Evolutionary conservation across 208 protist genomes (phyloP).

Genomic region (Leishmania arabica): DNA sequence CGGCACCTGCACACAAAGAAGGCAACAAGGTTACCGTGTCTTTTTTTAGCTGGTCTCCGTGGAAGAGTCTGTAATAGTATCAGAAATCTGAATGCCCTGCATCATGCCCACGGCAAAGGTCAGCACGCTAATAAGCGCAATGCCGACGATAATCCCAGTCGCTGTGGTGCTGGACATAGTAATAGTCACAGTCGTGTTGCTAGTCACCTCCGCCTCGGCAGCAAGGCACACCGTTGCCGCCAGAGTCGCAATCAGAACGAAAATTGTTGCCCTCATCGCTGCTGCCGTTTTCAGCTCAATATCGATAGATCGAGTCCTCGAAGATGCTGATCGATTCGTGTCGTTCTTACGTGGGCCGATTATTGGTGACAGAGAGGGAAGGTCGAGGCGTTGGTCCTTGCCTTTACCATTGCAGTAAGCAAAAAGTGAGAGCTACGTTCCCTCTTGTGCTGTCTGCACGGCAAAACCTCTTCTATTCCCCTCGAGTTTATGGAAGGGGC

Average conservation of each 20-base stretch:
- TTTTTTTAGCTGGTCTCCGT: slow-evolving; percentile 16
- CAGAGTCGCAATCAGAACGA: slow-evolving; percentile 26
- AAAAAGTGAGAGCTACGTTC: background rate
- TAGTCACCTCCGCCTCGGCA: slow-evolving; percentile 10
- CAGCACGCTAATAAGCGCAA: slow-evolving; percentile 59
- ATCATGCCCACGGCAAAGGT: slow-evolving; percentile 75
- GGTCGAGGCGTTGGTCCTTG: background rate
- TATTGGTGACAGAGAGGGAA: background rate
- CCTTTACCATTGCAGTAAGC: background rate
- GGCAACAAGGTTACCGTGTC: background rate
- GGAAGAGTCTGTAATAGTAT: slow-evolving; percentile 36
- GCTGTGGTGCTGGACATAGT: slow-evolving; percentile 68
- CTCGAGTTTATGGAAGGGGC: background rate
- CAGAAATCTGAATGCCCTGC: slow-evolving; percentile 76
- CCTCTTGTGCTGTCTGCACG: background rate
- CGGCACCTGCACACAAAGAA: background rate
- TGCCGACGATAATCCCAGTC: slow-evolving; percentile 66
- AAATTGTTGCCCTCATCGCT: background rate
- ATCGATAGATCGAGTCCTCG: background rate
- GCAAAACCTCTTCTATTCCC: background rate
- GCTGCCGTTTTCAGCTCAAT: background rate
- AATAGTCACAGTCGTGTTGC: slow-evolving; percentile 41
- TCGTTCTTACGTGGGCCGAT: background rate
- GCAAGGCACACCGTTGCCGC: slow-evolving; percentile 10
- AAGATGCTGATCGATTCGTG: background rate